phyloP scores from a whole-genome alignment of 352 stramenopile species.

The Blastocystis sp. region DNA sequence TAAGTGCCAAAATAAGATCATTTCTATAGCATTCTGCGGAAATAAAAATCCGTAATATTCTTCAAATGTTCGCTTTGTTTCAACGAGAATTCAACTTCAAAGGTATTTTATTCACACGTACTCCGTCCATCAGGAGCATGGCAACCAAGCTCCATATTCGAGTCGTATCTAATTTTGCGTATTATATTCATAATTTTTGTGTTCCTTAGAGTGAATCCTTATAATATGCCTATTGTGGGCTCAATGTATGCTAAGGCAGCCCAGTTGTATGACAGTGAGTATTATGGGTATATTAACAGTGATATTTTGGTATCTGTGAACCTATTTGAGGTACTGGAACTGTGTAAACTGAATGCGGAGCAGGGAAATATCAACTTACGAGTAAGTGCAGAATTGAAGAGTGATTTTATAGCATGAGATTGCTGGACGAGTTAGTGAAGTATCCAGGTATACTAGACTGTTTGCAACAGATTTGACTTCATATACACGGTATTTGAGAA shows the following conservation, averaged over 20 bases:
- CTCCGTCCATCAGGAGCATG: neutral
- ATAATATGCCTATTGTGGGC: neutral
- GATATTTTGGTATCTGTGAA: constrained; percentile 35
- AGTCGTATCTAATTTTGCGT: neutral
- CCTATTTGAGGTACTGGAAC: constrained; percentile 5
- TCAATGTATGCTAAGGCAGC: neutral
- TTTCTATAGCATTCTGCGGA: neutral
- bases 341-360: constrained; percentile 23
- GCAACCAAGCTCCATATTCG: neutral
- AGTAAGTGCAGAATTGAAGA: neutral
- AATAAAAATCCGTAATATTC: constrained; percentile 2
- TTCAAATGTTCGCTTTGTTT: constrained; percentile 36
- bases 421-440: constrained; percentile 5
- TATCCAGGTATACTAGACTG: neutral
- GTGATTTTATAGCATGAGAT: neutral
- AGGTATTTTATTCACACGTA: constrained; percentile 7
- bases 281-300: constrained; percentile 59
- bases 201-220: constrained; percentile 23
- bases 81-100: neutral
- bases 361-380: neutral
- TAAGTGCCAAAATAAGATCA: neutral
- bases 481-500: neutral
- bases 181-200: neutral
- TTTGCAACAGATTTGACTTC: neutral
- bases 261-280: constrained; percentile 1